phyloP scores from a whole-genome alignment of 1,139 yeast species.

The Debaryomyces subglobosus region DNA sequence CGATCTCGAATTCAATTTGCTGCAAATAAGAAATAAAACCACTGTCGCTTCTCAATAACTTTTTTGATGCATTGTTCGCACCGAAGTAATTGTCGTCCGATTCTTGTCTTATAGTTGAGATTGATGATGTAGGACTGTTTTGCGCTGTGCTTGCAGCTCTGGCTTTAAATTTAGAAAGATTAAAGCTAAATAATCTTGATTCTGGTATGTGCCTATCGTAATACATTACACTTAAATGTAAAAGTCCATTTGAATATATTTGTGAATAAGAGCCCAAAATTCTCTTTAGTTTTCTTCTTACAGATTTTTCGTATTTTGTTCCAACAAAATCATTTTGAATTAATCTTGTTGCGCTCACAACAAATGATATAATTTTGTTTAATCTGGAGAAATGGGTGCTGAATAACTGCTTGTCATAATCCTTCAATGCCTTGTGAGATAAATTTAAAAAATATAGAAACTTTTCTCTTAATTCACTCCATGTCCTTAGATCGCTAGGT shows the following conservation, averaged over 20 bases:
- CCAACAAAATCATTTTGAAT: constrained; percentile 51
- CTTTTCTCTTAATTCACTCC: constrained; percentile 56
- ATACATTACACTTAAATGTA: constrained; percentile 51
- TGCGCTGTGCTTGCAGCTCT: constrained; percentile 6
- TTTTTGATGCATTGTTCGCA: background rate
- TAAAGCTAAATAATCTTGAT: constrained; percentile 33
- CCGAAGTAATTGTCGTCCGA: background rate
- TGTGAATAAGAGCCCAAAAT: constrained; percentile 59
- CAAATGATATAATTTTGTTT: constrained; percentile 49
- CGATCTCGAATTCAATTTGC: constrained; percentile 42
- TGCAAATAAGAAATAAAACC: constrained; percentile 28
- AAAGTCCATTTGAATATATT: constrained; percentile 59
- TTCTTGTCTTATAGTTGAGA: constrained; percentile 12
- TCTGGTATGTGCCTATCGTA: constrained; percentile 27
- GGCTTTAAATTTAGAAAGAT: constrained; percentile 22
- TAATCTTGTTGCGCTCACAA: constrained; percentile 56
- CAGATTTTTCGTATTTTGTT: constrained; percentile 47
- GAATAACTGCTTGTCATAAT: constrained; percentile 53
- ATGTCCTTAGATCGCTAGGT: constrained; percentile 57
- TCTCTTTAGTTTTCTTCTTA: constrained; percentile 51
- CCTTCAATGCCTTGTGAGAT: constrained; percentile 51
- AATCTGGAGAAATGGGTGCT: constrained; percentile 54
- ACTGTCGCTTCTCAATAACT: background rate
- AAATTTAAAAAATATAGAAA: constrained; percentile 50
- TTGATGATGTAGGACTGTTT: constrained; percentile 26